phyloP scores from a whole-genome alignment of 1,284 basidiomycete species.

The Trichosporon sp. region DNA sequence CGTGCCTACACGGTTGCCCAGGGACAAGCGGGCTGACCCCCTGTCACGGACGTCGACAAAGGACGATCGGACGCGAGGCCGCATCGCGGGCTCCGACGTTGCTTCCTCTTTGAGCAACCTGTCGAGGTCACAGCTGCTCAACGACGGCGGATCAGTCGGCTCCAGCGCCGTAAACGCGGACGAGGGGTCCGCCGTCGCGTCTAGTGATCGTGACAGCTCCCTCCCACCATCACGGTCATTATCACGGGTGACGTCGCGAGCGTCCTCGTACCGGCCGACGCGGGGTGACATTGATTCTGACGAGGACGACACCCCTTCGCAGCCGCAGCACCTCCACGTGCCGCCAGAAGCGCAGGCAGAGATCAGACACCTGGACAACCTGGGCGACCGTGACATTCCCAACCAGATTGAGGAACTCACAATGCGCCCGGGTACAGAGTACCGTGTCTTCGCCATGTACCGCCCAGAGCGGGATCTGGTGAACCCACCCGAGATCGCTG shows the following conservation, averaged over 20 bases:
- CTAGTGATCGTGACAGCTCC: slow-evolving; percentile 29
- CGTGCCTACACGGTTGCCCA: slow-evolving; percentile 20
- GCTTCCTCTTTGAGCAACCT: not conserved
- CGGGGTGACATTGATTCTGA: slow-evolving; percentile 31
- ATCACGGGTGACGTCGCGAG: slow-evolving; percentile 38
- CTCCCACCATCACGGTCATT: slow-evolving; percentile 34
- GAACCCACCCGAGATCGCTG: slow-evolving; percentile 41
- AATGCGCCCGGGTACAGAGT: slow-evolving; percentile 53
- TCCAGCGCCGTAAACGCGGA: slow-evolving; percentile 8
- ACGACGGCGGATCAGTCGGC: not conserved
- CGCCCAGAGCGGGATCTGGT: slow-evolving; percentile 45
- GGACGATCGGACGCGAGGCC: slow-evolving; percentile 9
- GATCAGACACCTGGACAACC: slow-evolving; percentile 16
- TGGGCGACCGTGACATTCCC: slow-evolving; percentile 32
- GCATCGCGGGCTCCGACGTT: not conserved
- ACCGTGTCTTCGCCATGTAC: slow-evolving; percentile 53
- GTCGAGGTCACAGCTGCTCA: slow-evolving; percentile 5
- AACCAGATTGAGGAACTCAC: slow-evolving; percentile 54
- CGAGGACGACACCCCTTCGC: slow-evolving; percentile 31
- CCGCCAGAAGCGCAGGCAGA: not conserved
- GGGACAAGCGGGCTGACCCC: slow-evolving; percentile 16
- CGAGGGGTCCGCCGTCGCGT: not conserved
- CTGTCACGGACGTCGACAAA: slow-evolving; percentile 37
- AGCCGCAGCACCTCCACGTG: not conserved
- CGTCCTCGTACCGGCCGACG: slow-evolving; percentile 34